Conservation (phyloP, 345 rosid species). For the Brassica carinata region DNA sequence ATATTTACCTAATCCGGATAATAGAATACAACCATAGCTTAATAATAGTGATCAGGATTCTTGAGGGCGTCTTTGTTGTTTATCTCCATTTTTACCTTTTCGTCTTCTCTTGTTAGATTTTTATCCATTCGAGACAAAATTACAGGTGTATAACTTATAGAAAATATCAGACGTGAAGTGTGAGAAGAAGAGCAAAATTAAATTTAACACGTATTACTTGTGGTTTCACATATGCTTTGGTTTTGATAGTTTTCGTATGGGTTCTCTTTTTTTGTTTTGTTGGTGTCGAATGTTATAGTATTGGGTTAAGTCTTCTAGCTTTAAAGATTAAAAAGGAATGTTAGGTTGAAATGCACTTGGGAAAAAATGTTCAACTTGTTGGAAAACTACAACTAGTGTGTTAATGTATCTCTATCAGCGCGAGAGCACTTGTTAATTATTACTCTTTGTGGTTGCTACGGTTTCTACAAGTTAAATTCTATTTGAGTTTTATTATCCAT, state of each 20-base stretch:
- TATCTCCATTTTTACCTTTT: background rate
- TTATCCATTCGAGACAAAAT: background rate
- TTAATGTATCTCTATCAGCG: background rate
- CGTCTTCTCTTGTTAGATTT: background rate
- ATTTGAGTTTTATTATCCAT: background rate
- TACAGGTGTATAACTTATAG: background rate
- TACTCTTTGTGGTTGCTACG: background rate
- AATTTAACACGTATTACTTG: background rate
- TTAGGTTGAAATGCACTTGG: background rate
- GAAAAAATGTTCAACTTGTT: background rate
- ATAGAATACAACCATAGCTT: background rate
- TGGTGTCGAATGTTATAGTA: too few relatives aligned
- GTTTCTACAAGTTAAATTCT: background rate
- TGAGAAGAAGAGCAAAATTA: too few relatives aligned
- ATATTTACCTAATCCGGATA: background rate
- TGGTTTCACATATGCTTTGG: background rate
- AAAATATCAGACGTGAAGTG: background rate
- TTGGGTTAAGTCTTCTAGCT: background rate
- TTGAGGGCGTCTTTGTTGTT: background rate
- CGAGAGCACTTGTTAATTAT: background rate
- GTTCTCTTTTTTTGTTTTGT: too few relatives aligned
- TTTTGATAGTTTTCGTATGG: too few relatives aligned
- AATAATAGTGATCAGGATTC: background rate
- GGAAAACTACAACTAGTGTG: background rate
- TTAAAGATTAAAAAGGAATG: background rate